These are phyloP conservation scores for Macadamia integrifolia DNA, from an alignment of 164 flowering plant species.

Conservation along the genomic window DNA sequence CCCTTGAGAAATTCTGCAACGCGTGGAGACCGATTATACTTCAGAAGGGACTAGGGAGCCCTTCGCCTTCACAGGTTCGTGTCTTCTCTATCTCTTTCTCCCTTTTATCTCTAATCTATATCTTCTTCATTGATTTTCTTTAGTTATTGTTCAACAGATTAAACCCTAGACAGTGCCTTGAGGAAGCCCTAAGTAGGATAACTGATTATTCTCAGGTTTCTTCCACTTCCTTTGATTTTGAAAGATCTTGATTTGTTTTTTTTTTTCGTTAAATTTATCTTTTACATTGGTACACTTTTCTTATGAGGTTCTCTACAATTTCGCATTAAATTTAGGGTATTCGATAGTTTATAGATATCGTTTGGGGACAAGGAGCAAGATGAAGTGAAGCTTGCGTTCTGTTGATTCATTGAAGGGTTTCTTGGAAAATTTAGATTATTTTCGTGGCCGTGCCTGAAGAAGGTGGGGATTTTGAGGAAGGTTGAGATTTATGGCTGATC, in stretches of 20 bases:
- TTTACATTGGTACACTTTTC: not conserved
- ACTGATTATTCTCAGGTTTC: not conserved
- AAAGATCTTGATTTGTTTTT: not conserved
- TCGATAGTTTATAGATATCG: not conserved
- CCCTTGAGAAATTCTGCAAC: no score
- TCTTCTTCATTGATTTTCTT: no score
- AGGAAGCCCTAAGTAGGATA: slow-evolving; percentile 7
- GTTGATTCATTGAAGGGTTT: not conserved
- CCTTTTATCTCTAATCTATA: no score
- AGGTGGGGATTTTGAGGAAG: slow-evolving; percentile 3
- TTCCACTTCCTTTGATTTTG: not conserved
- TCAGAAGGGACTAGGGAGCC: no score
- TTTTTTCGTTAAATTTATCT: not conserved
- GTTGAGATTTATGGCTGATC: slow-evolving; percentile 45
- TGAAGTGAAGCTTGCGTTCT: not conserved
- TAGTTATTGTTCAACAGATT: not conserved
- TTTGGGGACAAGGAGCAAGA: not conserved
- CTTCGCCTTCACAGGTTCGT: no score
- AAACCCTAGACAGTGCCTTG: not conserved
- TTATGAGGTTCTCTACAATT: not conserved
- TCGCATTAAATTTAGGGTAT: not conserved
- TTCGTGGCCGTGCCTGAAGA: not conserved
- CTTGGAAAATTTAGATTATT: slow-evolving; percentile 1
- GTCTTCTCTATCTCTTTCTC: no score
- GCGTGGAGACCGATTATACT: no score